These are phyloP conservation scores for Pichia norvegensis DNA, from an alignment of 1,139 yeast genomes.

Conservation along the genomic window DNA sequence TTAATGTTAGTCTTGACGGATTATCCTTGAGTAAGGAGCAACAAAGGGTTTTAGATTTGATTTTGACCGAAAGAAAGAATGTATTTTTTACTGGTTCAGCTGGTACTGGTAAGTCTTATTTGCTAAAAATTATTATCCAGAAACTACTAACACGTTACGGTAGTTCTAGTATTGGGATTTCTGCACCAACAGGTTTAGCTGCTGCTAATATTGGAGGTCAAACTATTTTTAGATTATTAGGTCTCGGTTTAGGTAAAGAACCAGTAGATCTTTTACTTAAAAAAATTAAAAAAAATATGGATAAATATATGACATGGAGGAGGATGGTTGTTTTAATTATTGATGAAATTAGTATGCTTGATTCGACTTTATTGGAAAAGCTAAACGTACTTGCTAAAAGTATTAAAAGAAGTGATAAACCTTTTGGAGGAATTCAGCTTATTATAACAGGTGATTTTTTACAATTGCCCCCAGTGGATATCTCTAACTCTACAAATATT, in stretches of 20 bases:
- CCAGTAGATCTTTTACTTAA: constrained; percentile 33
- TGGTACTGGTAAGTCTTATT: constrained; percentile 80
- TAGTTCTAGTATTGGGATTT: constrained; percentile 55
- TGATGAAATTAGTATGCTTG: constrained; percentile 83
- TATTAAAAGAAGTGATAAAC: constrained; percentile 38
- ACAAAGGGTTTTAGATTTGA: constrained; percentile 39
- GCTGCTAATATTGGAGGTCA: constrained; percentile 82
- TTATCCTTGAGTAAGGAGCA: constrained; percentile 38
- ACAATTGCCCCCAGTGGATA: constrained; percentile 74
- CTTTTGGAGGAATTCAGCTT: constrained; percentile 80
- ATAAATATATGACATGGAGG: constrained; percentile 43
- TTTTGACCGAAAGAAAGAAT: constrained; percentile 41
- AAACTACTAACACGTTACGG: constrained; percentile 37
- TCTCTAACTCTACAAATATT: constrained; percentile 18
- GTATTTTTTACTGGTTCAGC: constrained; percentile 76
- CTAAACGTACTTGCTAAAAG: constrained; percentile 52
- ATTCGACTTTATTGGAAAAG: constrained; percentile 57
- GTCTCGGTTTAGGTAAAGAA: constrained; percentile 66
- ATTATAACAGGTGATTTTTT: constrained; percentile 78
- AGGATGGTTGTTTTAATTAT: constrained; percentile 55
- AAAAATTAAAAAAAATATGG: constrained; percentile 35
- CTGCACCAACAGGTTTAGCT: constrained; percentile 91
- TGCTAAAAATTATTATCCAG: constrained; percentile 52
- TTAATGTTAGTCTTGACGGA: constrained; percentile 32
- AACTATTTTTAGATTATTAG: constrained; percentile 71